Evolutionary conservation across 306 rosid genomes (phyloP).

Genomic region (Trifolium pratense): DNA sequence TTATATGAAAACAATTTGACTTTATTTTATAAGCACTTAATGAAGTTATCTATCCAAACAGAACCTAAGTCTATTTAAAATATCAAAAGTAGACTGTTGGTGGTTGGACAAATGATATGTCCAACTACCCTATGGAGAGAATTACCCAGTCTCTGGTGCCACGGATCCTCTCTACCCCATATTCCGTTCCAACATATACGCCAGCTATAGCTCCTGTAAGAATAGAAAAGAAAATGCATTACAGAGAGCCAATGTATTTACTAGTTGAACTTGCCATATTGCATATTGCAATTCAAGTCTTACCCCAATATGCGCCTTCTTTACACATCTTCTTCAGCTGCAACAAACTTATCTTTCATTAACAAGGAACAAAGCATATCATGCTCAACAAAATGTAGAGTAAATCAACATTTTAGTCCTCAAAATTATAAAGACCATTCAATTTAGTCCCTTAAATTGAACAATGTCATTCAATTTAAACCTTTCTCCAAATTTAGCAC

Average conservation of each 20-base stretch:
- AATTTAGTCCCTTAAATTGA: neutral
- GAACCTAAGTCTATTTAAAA: conserved; percentile 9
- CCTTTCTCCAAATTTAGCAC: neutral
- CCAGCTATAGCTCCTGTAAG: conserved; percentile 78
- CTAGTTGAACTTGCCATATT: neutral
- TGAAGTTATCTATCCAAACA: too few relatives aligned
- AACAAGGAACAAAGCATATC: conserved; percentile 36
- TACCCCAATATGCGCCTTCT: conserved; percentile 99
- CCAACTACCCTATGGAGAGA: neutral
- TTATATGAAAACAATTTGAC: too few relatives aligned
- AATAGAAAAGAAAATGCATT: neutral
- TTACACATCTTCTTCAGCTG: conserved; percentile 98
- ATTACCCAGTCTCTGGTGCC: conserved; percentile 94
- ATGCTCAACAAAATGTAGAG: neutral
- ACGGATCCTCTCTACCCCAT: conserved; percentile 74
- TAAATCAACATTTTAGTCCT: neutral
- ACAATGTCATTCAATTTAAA: neutral
- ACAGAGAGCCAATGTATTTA: conserved; percentile 2
- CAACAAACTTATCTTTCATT: conserved; percentile 45
- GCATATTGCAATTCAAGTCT: conserved; percentile 40
- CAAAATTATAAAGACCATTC: neutral
- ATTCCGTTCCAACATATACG: conserved; percentile 80
- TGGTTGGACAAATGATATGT: neutral
- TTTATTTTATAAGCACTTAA: too few relatives aligned
- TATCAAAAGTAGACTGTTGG: neutral